Evolutionary conservation across 805 yeast genomes (phyloP).

Genomic region (Lipomyces oligophaga): DNA sequence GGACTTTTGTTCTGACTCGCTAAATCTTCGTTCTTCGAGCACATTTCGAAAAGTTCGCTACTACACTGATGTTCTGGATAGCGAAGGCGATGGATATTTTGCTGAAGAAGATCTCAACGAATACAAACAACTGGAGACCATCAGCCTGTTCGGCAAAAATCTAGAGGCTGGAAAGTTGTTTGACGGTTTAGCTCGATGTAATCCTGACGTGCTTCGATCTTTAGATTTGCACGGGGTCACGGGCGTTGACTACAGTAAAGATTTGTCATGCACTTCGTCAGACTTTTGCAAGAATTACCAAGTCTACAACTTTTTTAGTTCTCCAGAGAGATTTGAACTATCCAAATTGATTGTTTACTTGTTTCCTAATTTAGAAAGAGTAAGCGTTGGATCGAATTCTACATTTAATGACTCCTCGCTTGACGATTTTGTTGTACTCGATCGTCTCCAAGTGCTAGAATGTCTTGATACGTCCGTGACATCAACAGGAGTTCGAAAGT

Average conservation of each 20-base stretch:
- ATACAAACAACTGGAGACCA: conserved; percentile 1
- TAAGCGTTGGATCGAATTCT: conserved; percentile 7
- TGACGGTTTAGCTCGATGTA: conserved; percentile 14
- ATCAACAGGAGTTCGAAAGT: neutral
- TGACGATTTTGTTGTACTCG: conserved; percentile 6
- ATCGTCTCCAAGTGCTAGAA: conserved; percentile 3
- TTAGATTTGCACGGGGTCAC: conserved; percentile 11
- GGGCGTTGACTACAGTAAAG: conserved; percentile 4
- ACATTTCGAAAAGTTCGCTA: conserved; percentile 12
- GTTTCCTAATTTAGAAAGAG: conserved; percentile 10
- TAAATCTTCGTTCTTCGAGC: conserved; percentile 8
- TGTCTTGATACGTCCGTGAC: conserved; percentile 1
- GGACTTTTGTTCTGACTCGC: conserved; percentile 3
- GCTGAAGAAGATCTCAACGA: conserved; percentile 6
- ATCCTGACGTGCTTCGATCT: conserved; percentile 1
- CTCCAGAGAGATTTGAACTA: conserved; percentile 1
- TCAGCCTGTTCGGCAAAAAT: conserved; percentile 6
- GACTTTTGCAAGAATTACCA: conserved; percentile 8
- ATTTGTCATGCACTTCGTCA: conserved; percentile 1
- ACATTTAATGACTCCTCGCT: conserved; percentile 8
- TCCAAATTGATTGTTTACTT: conserved; percentile 9
- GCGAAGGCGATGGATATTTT: conserved; percentile 20
- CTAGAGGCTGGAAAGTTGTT: conserved; percentile 2
- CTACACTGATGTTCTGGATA: conserved; percentile 16
- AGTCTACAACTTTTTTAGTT: conserved; percentile 8